Evolutionary conservation across 1,284 basidiomycete species (phyloP).

Genomic region (Chondrostereum purpureum): DNA sequence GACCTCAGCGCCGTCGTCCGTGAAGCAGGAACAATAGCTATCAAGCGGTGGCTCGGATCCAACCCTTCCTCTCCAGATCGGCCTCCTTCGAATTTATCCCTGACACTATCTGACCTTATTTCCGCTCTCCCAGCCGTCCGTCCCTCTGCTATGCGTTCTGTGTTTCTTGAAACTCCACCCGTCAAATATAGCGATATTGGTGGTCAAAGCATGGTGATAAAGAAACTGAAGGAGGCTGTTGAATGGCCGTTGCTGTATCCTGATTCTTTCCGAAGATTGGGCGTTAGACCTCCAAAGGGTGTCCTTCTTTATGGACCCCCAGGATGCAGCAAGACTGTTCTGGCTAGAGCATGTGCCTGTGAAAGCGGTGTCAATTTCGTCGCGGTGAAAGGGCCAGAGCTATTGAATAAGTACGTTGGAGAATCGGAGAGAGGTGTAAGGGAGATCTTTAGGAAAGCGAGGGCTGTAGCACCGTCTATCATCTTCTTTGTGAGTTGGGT

Average conservation of each 20-base stretch:
- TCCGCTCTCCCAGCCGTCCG: constrained; percentile 74
- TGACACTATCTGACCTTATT: constrained; percentile 64
- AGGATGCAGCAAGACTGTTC: constrained; percentile 94
- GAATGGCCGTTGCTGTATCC: constrained; percentile 93
- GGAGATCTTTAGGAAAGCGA: constrained; percentile 93
- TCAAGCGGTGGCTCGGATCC: constrained; percentile 70
- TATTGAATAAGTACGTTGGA: constrained; percentile 95
- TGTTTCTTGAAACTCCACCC: constrained; percentile 83
- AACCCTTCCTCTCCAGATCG: constrained; percentile 19
- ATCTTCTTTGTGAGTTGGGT: constrained; percentile 80
- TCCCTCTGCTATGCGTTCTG: constrained; percentile 90
- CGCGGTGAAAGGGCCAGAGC: constrained; percentile 96
- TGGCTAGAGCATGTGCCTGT: constrained; percentile 89
- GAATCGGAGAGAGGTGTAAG: constrained; percentile 94
- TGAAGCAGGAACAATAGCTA: constrained; percentile 87
- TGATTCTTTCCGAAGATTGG: constrained; percentile 81
- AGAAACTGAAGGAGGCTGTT: constrained; percentile 80
- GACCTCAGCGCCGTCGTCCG: constrained; percentile 90
- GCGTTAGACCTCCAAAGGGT: constrained; percentile 85
- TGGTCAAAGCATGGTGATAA: constrained; percentile 75
- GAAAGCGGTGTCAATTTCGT: constrained; percentile 97
- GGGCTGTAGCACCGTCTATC: constrained; percentile 90
- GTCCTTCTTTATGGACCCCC: constrained; percentile 95
- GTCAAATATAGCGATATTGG: constrained; percentile 88
- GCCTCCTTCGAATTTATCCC: constrained; percentile 26